Percentiles rank a stretch among this genome's conserved stretches.
Conservation (phyloP, 306 rosid genomes). For the Crotalaria pallida region DNA sequence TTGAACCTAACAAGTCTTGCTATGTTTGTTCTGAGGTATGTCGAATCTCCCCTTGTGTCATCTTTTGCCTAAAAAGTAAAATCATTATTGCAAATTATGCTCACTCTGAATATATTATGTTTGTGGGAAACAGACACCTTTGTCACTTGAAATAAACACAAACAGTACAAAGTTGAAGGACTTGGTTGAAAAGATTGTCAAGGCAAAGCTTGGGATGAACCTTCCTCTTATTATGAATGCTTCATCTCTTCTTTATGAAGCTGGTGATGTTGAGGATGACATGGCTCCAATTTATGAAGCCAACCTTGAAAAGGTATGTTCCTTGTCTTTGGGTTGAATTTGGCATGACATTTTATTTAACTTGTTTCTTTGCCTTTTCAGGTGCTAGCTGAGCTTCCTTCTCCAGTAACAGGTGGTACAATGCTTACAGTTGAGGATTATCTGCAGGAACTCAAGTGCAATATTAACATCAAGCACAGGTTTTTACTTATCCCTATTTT, state of each 20-base stretch:
- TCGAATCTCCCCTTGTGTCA: neutral
- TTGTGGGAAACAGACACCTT: slow-evolving; percentile 62
- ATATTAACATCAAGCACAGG: slow-evolving; percentile 90
- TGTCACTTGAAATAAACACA: slow-evolving; percentile 81
- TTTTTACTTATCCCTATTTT: slow-evolving; percentile 17
- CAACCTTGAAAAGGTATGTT: slow-evolving; percentile 80
- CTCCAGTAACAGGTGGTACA: slow-evolving; percentile 76
- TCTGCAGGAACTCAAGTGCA: slow-evolving; percentile 81
- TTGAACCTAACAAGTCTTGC: slow-evolving; percentile 88
- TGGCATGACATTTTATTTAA: slow-evolving; percentile 10
- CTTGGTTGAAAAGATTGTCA: slow-evolving; percentile 80
- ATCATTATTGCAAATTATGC: neutral
- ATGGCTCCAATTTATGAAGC: slow-evolving; percentile 73
- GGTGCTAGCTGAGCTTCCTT: slow-evolving; percentile 86
- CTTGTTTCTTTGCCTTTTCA: slow-evolving; percentile 11
- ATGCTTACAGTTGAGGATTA: slow-evolving; percentile 78
- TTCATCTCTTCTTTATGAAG: slow-evolving; percentile 75
- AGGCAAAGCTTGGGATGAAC: slow-evolving; percentile 86
- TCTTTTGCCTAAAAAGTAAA: neutral
- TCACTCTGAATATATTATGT: slow-evolving; percentile 16
- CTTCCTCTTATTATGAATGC: slow-evolving; percentile 80
- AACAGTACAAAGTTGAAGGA: slow-evolving; percentile 71
- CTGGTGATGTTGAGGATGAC: slow-evolving; percentile 84
- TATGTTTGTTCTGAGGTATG: slow-evolving; percentile 96
- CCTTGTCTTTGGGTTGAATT: slow-evolving; percentile 1